phyloP scores from a whole-genome alignment of 2,329 filamentous ascomycete genomes.

The Aspergillus felis region DNA sequence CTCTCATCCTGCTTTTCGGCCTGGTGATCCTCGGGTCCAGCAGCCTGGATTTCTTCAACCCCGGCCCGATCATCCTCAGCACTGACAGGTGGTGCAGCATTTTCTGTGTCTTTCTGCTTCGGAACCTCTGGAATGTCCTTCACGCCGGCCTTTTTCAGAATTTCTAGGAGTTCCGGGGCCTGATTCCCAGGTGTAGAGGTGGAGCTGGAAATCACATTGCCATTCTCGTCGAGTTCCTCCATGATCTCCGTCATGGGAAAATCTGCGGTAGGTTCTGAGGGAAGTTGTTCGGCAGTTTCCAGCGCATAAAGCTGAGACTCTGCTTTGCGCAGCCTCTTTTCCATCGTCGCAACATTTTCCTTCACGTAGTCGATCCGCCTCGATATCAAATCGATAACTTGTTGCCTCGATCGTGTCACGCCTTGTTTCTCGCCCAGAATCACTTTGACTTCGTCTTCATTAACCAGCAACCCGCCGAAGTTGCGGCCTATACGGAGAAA shows the following conservation, averaged over 20 bases:
- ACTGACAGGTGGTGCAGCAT: not conserved
- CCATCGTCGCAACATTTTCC: constrained; percentile 70
- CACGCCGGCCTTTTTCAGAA: constrained; percentile 72
- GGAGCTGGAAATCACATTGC: constrained; percentile 69
- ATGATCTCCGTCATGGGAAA: constrained; percentile 84
- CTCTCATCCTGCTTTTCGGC: not conserved
- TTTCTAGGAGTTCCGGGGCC: constrained; percentile 65
- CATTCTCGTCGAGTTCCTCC: constrained; percentile 87
- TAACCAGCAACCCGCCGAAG: constrained; percentile 43
- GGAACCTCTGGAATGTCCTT: constrained; percentile 42
- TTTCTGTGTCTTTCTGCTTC: constrained; percentile 10
- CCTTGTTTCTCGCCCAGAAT: constrained; percentile 46
- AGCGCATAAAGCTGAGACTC: constrained; percentile 65
- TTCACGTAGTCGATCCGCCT: constrained; percentile 85
- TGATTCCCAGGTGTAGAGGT: constrained; percentile 64
- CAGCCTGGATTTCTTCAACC: not conserved
- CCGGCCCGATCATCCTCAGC: not conserved
- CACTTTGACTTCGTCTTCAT: constrained; percentile 52
- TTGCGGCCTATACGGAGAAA: constrained; percentile 48
- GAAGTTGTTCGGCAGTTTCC: constrained; percentile 57
- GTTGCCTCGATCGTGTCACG: constrained; percentile 51
- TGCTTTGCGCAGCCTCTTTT: constrained; percentile 65
- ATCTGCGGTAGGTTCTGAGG: constrained; percentile 59
- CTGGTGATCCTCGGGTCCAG: not conserved
- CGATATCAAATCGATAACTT: constrained; percentile 65